Evolutionary conservation across 202 grass and related monocot genomes (phyloP).

Genomic region (Cymbopogon flexuosus): DNA sequence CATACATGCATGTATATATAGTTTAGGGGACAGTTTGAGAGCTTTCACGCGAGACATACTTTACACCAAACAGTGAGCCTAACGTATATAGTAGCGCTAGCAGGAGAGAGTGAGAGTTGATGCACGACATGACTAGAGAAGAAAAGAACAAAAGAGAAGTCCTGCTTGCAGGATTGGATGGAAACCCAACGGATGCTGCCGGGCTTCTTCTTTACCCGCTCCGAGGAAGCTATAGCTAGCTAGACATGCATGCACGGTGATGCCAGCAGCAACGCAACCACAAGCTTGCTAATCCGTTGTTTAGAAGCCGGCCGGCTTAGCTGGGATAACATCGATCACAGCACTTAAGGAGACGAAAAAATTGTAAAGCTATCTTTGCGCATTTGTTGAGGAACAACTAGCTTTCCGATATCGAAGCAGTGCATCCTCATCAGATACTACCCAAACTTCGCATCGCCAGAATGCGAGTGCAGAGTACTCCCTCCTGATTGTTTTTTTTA

Average conservation of each 20-base stretch:
- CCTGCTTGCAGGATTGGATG: constrained; percentile 52
- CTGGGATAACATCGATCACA: background rate
- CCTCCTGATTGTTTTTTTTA: too few relatives aligned
- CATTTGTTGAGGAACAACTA: background rate
- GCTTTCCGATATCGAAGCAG: background rate
- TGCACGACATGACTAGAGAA: constrained; percentile 30
- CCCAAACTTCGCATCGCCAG: too few relatives aligned
- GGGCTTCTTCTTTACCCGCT: constrained; percentile 21
- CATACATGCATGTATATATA: background rate
- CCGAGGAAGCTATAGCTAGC: background rate
- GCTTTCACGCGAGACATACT: constrained; percentile 40
- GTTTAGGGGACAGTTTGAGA: constrained; percentile 22
- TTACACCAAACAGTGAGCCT: constrained; percentile 22
- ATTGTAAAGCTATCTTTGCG: constrained; percentile 15
- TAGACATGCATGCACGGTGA: constrained; percentile 12
- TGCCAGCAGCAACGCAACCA: constrained; percentile 1
- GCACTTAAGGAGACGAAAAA: background rate
- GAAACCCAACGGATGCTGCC: constrained; percentile 53
- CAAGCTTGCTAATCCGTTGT: background rate
- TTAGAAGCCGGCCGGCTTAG: background rate
- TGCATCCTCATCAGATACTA: background rate
- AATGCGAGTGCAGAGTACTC: too few relatives aligned
- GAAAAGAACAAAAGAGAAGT: constrained; percentile 90
- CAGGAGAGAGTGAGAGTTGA: background rate
- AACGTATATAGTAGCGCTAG: background rate